Conservation (phyloP, 2,329 filamentous ascomycete genomes). For the Hypoxylon sp. region DNA sequence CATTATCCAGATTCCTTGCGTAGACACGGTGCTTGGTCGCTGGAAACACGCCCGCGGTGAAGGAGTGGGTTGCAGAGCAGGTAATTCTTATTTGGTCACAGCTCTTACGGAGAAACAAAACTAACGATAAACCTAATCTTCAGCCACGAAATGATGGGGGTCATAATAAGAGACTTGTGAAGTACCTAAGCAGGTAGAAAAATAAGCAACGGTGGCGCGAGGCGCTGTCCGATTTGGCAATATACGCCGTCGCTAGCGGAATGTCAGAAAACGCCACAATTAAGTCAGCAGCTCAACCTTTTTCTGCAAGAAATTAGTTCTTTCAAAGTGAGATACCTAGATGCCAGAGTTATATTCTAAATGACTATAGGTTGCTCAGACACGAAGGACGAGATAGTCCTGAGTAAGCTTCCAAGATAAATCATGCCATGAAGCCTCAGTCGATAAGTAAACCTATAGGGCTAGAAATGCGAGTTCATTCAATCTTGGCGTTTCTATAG, state of each 20-base stretch:
- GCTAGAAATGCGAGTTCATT: slow-evolving; percentile 2
- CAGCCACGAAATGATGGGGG: background rate
- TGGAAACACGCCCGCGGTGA: background rate
- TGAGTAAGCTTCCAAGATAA: slow-evolving; percentile 1
- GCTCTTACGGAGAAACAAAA: slow-evolving; percentile 2
- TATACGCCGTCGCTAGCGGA: slow-evolving; percentile 5
- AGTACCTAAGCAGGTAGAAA: slow-evolving; percentile 1
- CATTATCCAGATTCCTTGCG: background rate
- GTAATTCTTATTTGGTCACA: slow-evolving; percentile 5
- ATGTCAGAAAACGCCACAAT: slow-evolving; percentile 10
- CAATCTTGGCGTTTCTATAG: background rate
- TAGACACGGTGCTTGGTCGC: background rate
- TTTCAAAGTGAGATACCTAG: background rate
- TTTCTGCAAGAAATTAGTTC: slow-evolving; percentile 10
- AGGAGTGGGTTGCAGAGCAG: slow-evolving; percentile 4
- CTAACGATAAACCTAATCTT: slow-evolving; percentile 4
- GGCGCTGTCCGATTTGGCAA: slow-evolving; percentile 24
- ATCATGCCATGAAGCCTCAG: background rate
- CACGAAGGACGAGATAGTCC: background rate
- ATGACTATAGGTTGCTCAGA: background rate
- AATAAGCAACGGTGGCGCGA: slow-evolving; percentile 18
- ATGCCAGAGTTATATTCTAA: slow-evolving; percentile 6
- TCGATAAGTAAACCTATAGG: background rate
- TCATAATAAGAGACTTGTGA: slow-evolving; percentile 6
- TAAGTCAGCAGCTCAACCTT: slow-evolving; percentile 8